phyloP scores from a whole-genome alignment of 1,284 basidiomycete genomes.

The Porodaedalea pini region DNA sequence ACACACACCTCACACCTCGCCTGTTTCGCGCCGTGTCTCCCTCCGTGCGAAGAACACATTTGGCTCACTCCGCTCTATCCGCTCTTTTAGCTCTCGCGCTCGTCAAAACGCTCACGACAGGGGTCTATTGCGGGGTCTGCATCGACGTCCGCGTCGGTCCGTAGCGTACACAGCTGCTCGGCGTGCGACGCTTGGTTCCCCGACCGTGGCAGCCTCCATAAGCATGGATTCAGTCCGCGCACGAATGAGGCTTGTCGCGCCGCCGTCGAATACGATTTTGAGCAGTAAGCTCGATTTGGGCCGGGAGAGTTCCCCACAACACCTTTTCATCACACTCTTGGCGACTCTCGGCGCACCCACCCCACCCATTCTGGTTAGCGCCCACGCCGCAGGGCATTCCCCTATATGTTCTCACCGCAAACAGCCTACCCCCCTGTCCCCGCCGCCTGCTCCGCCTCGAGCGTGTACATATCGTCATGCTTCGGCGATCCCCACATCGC shows the following conservation, averaged over 20 bases:
- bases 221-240: slow-evolving; percentile 50
- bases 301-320: background rate
- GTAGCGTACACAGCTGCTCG: slow-evolving; percentile 48
- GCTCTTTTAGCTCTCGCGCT: slow-evolving; percentile 16
- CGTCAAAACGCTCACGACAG: slow-evolving; percentile 20
- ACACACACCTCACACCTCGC: background rate
- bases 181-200: slow-evolving; percentile 67
- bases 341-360: slow-evolving; percentile 1
- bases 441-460: background rate
- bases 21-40: background rate
- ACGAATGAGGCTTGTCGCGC: slow-evolving; percentile 64
- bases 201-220: slow-evolving; percentile 50
- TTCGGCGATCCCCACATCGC: slow-evolving; percentile 4
- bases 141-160: slow-evolving; percentile 19
- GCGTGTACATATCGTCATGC: slow-evolving; percentile 4
- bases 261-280: slow-evolving; percentile 69
- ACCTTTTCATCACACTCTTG: background rate
- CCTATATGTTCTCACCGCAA: slow-evolving; percentile 6
- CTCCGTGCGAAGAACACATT: slow-evolving; percentile 1
- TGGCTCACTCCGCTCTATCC: slow-evolving; percentile 8
- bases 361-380: background rate
- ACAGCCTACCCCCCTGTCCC: background rate
- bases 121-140: slow-evolving; percentile 6
- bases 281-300: slow-evolving; percentile 34
- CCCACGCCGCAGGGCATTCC: background rate